phyloP scores from a whole-genome alignment of 2,329 filamentous ascomycete genomes.

The Ceratocystis cacaofunesta region DNA sequence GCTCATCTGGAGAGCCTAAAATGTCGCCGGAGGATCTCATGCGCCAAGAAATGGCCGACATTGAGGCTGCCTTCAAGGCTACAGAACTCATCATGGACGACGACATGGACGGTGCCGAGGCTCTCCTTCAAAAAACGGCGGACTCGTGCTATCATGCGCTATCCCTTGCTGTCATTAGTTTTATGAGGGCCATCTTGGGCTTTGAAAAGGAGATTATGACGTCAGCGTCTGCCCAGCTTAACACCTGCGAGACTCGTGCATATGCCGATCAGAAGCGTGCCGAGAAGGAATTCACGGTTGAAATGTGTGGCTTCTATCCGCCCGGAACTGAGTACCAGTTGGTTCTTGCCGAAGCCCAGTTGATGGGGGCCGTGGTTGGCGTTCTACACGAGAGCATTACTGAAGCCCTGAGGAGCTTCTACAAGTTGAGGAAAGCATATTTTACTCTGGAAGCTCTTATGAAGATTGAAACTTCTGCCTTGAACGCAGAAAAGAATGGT shows the following conservation, averaged over 20 bases:
- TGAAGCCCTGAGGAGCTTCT: conserved; percentile 81
- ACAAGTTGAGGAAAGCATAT: conserved; percentile 81
- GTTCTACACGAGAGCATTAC: conserved; percentile 87
- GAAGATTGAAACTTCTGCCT: conserved; percentile 48
- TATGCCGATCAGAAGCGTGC: conserved; percentile 63
- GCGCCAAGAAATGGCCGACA: conserved; percentile 36
- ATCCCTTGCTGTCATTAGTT: conserved; percentile 65
- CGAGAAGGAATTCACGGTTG: conserved; percentile 40
- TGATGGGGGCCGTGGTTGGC: conserved; percentile 78
- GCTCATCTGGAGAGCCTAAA: not conserved
- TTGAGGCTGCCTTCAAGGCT: conserved; percentile 47
- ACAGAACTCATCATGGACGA: conserved; percentile 70
- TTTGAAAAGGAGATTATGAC: conserved; percentile 88
- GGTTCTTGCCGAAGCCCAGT: conserved; percentile 68
- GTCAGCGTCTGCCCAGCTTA: conserved; percentile 58
- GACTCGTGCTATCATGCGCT: conserved; percentile 75
- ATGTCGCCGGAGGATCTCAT: conserved; percentile 21
- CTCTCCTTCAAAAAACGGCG: conserved; percentile 51
- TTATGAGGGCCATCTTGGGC: conserved; percentile 73
- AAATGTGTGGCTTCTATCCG: conserved; percentile 46
- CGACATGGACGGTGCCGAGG: conserved; percentile 73
- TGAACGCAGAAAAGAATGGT: conserved; percentile 19
- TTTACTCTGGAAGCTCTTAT: conserved; percentile 67
- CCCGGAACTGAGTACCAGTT: conserved; percentile 77
- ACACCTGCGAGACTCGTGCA: conserved; percentile 60